These are phyloP conservation scores for Halophytophthora polymorphica DNA, from an alignment of 352 stramenopile genomes.

Conservation along the genomic window DNA sequence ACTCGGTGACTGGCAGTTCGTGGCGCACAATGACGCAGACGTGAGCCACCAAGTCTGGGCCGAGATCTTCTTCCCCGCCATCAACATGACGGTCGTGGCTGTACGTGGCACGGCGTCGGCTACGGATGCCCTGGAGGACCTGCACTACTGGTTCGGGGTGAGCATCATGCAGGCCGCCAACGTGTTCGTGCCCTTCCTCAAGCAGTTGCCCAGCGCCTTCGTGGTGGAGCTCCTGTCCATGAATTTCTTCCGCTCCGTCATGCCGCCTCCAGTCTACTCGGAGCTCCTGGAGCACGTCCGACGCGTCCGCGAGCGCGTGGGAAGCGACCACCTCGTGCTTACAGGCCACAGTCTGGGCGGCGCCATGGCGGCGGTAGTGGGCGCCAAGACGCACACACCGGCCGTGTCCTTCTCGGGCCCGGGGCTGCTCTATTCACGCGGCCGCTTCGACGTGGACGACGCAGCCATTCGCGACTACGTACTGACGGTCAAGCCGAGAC, in stretches of 20 bases:
- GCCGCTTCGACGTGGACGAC: slow-evolving; percentile 70
- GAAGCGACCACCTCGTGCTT: slow-evolving; percentile 64
- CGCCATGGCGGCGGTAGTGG: slow-evolving; percentile 82
- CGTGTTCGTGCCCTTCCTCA: slow-evolving; percentile 84
- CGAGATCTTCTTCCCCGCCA: slow-evolving; percentile 76
- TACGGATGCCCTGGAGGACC: slow-evolving; percentile 80
- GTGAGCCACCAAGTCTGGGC: slow-evolving; percentile 78
- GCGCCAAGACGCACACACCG: slow-evolving; percentile 76
- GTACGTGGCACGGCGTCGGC: slow-evolving; percentile 80
- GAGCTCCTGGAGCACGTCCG: slow-evolving; percentile 67
- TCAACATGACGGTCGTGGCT: slow-evolving; percentile 85
- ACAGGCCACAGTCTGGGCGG: slow-evolving; percentile 83
- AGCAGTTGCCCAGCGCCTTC: slow-evolving; percentile 72
- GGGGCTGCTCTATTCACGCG: slow-evolving; percentile 74
- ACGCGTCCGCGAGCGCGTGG: slow-evolving; percentile 56
- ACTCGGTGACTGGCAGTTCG: slow-evolving; percentile 73
- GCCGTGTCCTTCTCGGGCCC: slow-evolving; percentile 83
- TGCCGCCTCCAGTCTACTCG: slow-evolving; percentile 77
- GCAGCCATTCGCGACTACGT: slow-evolving; percentile 81
- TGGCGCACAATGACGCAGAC: slow-evolving; percentile 63
- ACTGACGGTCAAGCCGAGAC: slow-evolving; percentile 77
- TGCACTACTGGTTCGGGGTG: slow-evolving; percentile 87
- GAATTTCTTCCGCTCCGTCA: slow-evolving; percentile 60
- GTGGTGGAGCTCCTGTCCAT: slow-evolving; percentile 85
- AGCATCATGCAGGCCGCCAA: slow-evolving; percentile 85